phyloP scores from a whole-genome alignment of 768 basidiomycete species.

The Auriscalpium orientale region DNA sequence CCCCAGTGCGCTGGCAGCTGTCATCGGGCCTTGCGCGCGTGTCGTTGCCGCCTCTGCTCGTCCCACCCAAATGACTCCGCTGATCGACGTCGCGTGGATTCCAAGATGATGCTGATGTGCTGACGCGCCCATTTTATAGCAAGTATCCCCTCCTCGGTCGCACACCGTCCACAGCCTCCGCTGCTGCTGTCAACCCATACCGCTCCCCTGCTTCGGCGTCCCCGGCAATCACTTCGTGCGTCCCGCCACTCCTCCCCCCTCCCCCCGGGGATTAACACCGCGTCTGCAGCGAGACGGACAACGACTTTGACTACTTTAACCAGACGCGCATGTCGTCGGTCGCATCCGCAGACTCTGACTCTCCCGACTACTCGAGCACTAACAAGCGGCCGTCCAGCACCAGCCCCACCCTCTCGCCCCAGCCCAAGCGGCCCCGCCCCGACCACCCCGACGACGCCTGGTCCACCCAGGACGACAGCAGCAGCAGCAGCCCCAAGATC shows the following conservation, averaged over 20 bases:
- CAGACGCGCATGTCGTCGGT: slow-evolving; percentile 74
- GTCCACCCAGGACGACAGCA: slow-evolving; percentile 17
- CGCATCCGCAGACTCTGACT: slow-evolving; percentile 61
- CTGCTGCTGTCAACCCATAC: slow-evolving; percentile 7
- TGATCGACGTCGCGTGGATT: slow-evolving; percentile 1
- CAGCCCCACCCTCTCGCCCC: slow-evolving; percentile 35
- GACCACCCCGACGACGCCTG: slow-evolving; percentile 15
- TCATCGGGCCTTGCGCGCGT: background rate
- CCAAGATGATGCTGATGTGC: background rate
- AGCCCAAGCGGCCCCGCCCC: slow-evolving; percentile 42
- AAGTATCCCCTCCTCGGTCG: slow-evolving; percentile 10
- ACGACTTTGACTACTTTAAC: slow-evolving; percentile 38
- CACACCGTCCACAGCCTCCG: slow-evolving; percentile 2
- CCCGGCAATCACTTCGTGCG: slow-evolving; percentile 14
- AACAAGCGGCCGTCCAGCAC: slow-evolving; percentile 58
- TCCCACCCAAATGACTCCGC: background rate
- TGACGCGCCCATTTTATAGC: slow-evolving; percentile 11
- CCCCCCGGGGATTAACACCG: background rate
- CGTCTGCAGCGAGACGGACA: slow-evolving; percentile 30
- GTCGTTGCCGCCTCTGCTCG: background rate
- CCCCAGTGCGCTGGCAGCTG: background rate
- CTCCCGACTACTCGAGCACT: slow-evolving; percentile 46
- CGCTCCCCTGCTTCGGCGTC: slow-evolving; percentile 12
- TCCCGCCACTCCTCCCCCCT: slow-evolving; percentile 1
- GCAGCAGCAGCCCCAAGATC: slow-evolving; percentile 43